These are phyloP conservation scores for Eutrema japonicum DNA, from an alignment of 345 rosid genomes.

Conservation along the genomic window DNA sequence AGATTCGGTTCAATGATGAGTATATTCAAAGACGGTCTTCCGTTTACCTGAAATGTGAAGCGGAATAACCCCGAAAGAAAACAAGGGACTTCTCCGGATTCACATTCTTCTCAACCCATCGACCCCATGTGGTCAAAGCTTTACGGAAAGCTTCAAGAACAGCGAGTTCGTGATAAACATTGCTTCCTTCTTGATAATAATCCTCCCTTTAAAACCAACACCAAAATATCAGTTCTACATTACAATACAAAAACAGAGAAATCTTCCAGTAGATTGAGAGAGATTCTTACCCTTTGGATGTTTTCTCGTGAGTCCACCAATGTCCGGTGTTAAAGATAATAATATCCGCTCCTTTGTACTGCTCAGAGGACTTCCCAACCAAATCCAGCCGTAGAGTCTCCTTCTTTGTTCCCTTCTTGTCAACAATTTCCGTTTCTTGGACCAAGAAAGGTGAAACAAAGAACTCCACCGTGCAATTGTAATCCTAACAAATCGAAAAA, in stretches of 20 bases:
- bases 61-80: slow-evolving; percentile 91
- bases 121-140: slow-evolving; percentile 93
- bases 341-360: slow-evolving; percentile 78
- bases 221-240: slow-evolving; percentile 21
- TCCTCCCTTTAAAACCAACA: slow-evolving; percentile 63
- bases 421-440: slow-evolving; percentile 78
- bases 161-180: slow-evolving; percentile 74
- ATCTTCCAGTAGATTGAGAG: not conserved
- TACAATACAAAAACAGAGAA: slow-evolving; percentile 9
- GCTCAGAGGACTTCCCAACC: slow-evolving; percentile 71
- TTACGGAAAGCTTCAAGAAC: slow-evolving; percentile 94
- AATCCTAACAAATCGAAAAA: slow-evolving; percentile 56
- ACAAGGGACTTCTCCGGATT: slow-evolving; percentile 76
- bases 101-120: slow-evolving; percentile 88
- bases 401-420: slow-evolving; percentile 63
- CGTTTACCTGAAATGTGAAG: slow-evolving; percentile 84
- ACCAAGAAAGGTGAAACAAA: slow-evolving; percentile 95
- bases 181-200: slow-evolving; percentile 97
- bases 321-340: slow-evolving; percentile 96
- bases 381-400: slow-evolving; percentile 91
- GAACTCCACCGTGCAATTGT: slow-evolving; percentile 78
- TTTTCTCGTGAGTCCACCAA: slow-evolving; percentile 99
- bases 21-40: not conserved
- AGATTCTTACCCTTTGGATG: slow-evolving; percentile 73
- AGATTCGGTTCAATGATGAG: not conserved